phyloP scores from a whole-genome alignment of 176 grass and related monocot genomes.

The Ensete glaucum region DNA sequence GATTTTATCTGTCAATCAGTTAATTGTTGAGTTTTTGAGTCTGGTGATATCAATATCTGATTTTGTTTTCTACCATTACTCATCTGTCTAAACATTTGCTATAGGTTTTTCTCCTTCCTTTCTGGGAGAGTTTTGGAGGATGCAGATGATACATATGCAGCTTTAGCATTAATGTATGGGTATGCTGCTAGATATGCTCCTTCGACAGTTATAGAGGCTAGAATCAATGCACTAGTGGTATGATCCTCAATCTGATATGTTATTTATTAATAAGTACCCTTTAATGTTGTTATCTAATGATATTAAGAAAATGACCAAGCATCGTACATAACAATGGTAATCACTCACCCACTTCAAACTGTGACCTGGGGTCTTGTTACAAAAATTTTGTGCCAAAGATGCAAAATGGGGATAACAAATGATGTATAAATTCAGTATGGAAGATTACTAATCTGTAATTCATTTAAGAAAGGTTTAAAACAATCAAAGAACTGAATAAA shows the following conservation, averaged over 20 bases:
- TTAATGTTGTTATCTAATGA: constrained; percentile 2
- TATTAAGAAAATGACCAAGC: not conserved
- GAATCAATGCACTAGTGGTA: constrained; percentile 99
- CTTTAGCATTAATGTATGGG: constrained; percentile 94
- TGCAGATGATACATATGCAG: constrained; percentile 90
- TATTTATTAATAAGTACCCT: constrained; percentile 2
- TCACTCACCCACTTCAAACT: no score
- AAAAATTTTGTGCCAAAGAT: no score
- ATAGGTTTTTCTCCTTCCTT: constrained; percentile 80
- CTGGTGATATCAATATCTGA: not conserved
- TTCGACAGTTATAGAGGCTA: constrained; percentile 95
- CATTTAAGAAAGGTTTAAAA: no score
- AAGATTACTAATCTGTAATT: no score
- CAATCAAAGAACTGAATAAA: no score
- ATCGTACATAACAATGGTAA: no score
- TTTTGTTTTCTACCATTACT: not conserved
- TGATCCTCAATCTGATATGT: constrained; percentile 14
- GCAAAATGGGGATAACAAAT: no score
- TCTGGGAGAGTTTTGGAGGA: constrained; percentile 57
- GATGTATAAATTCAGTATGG: no score
- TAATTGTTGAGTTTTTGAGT: not conserved
- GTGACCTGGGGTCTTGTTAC: no score
- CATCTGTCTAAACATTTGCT: constrained; percentile 16
- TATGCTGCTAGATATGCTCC: constrained; percentile 99
- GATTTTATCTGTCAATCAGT: not conserved